Conservation (phyloP, 495 filamentous ascomycete genomes). For the Xylaria castorea region DNA sequence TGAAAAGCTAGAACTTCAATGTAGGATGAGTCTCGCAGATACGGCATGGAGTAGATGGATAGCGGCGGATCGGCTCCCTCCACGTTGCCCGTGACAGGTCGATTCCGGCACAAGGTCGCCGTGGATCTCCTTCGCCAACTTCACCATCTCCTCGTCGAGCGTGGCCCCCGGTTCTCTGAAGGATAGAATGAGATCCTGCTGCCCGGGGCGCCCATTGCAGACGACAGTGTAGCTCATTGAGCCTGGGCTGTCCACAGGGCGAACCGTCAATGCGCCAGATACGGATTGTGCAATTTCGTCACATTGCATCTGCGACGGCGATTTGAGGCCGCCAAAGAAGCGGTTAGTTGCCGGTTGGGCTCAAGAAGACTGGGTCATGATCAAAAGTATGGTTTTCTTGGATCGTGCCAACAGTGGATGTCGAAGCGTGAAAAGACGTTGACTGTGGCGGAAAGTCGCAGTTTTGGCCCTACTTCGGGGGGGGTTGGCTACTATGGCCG, state of each 20-base stretch:
- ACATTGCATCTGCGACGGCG: constrained; percentile 34
- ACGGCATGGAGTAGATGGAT: constrained; percentile 41
- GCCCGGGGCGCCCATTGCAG: constrained; percentile 33
- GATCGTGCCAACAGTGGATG: no score
- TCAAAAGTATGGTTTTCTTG: constrained; percentile 11
- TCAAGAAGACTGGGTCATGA: constrained; percentile 26
- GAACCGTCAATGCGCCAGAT: constrained; percentile 35
- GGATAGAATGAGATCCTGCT: constrained; percentile 36
- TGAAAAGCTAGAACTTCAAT: constrained; percentile 38
- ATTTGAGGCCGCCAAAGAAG: constrained; percentile 38
- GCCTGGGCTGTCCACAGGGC: constrained; percentile 37
- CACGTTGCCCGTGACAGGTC: no score
- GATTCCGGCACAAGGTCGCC: no score
- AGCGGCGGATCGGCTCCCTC: no score
- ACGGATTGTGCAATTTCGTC: constrained; percentile 40
- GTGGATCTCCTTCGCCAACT: no score
- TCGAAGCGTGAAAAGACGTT: no score
- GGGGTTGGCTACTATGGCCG: no score
- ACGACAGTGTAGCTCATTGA: constrained; percentile 44
- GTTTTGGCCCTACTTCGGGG: no score
- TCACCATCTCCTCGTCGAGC: constrained; percentile 29
- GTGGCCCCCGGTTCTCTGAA: constrained; percentile 37
- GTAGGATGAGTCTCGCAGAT: constrained; percentile 38
- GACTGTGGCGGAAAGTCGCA: no score
- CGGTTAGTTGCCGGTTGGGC: constrained; percentile 31